Base-by-base conservation (phyloP, 352 stramenopile genomes). In the Thraustotheca clavata region DNA sequence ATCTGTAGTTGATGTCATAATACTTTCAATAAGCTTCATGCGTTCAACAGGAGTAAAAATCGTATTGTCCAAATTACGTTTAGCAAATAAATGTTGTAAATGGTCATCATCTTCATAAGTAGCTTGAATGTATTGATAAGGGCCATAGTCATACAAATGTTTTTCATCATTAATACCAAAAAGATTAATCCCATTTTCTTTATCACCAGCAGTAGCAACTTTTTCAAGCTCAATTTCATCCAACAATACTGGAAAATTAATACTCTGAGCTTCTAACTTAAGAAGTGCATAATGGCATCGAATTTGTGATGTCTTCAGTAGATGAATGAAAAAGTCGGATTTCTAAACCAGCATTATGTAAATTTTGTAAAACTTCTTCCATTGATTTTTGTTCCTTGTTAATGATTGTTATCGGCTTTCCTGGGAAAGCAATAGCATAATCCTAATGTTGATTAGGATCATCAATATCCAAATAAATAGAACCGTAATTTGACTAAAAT, bases 61-160 rank as follows among this genome's bases (percentile, higher is more conserved):
- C 62, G 82, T 88, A 48, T 73, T 73, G 47, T 65, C 57, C 22
- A 65, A 41, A 46, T 65, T 65, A 9, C 38, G 35, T 57, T 73
- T 79, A 39, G 74, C 52, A 61, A 83, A 93, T 50, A 86, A 89
- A 33, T 80, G 69, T 68, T 93, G 82, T 49, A 76, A 60, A 35
- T 91, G 76, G 12, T 71, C 70, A 16, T 76, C 76, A 57, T 86
- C 80, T 68, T 86, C 85, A 69, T 91, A 93, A 35, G 84, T 75
- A 22, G 84, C 82, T 59, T 87, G 90, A 68, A 93, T 93, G 72
- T 89, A 88, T 71, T 93, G 78, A 59, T 90, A 93, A 48, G 80
- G 82, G 29, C 71, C 77, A 71, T 88, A 91, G 50, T 77, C 71
- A 69, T 88, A 87, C 68, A 70, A 71, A 50, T 86, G 79, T 70